phyloP scores from a whole-genome alignment of 1,284 basidiomycete species.

The Ustilago crameri region DNA sequence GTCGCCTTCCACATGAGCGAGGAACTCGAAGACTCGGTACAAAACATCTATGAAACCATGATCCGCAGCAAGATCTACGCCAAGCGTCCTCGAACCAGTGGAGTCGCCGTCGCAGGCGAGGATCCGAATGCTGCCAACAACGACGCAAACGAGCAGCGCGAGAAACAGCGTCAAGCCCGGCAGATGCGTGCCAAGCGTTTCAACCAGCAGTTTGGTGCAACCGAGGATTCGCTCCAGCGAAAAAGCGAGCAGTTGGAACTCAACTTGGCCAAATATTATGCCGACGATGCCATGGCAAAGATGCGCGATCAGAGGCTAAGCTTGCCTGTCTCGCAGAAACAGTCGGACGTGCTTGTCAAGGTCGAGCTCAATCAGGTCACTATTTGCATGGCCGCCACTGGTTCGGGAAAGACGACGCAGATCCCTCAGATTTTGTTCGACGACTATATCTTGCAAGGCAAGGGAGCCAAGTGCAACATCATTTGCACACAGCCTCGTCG shows the following conservation, averaged over 20 bases:
- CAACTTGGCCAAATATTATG: conserved; percentile 75
- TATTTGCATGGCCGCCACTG: conserved; percentile 92
- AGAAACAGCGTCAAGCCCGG: conserved; percentile 36
- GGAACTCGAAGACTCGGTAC: conserved; percentile 78
- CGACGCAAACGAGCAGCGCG: conserved; percentile 54
- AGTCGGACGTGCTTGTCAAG: conserved; percentile 70
- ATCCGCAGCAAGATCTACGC: conserved; percentile 69
- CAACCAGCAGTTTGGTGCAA: conserved; percentile 47
- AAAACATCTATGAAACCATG: conserved; percentile 76
- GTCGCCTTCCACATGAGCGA: conserved; percentile 79
- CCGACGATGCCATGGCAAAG: conserved; percentile 74
- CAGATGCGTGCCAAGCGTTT: conserved; percentile 36
- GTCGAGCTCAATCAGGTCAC: conserved; percentile 85
- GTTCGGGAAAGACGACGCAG: conserved; percentile 96
- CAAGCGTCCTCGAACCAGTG: conserved; percentile 60
- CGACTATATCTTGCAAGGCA: conserved; percentile 79
- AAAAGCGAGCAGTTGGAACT: conserved; percentile 76
- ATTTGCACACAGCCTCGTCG: conserved; percentile 93
- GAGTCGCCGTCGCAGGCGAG: conserved; percentile 35
- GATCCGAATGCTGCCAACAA: conserved; percentile 57
- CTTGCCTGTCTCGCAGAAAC: conserved; percentile 75
- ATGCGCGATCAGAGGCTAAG: conserved; percentile 78
- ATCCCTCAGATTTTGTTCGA: conserved; percentile 93
- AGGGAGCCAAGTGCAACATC: conserved; percentile 88
- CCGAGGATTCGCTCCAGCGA: conserved; percentile 63